Evolutionary conservation across 2,329 filamentous ascomycete genomes (phyloP).

Genomic region (Epichloe bromicola): DNA sequence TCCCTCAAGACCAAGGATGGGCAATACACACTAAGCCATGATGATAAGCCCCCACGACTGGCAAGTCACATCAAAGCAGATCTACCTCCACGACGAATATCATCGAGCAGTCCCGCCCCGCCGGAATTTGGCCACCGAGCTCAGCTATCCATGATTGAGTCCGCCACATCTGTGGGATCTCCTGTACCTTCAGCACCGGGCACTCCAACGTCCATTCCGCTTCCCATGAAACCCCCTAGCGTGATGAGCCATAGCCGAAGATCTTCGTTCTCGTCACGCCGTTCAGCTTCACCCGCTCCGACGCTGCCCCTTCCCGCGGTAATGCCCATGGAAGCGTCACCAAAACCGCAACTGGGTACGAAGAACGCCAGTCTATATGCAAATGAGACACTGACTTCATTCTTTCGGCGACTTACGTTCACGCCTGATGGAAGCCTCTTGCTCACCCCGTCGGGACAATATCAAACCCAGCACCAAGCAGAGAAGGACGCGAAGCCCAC

Average conservation of each 20-base stretch:
- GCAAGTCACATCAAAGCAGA: constrained; percentile 73
- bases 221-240: constrained; percentile 91
- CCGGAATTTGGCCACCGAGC: constrained; percentile 62
- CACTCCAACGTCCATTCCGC: constrained; percentile 74
- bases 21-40: constrained; percentile 64
- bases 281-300: constrained; percentile 85
- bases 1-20: constrained; percentile 93
- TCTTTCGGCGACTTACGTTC: constrained; percentile 88
- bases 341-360: constrained; percentile 59
- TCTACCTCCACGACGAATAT: constrained; percentile 78
- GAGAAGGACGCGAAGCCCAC: constrained; percentile 57
- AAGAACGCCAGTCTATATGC: constrained; percentile 87
- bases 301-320: constrained; percentile 90
- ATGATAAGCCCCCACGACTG: constrained; percentile 65
- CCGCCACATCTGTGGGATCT: constrained; percentile 52
- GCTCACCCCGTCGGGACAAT: constrained; percentile 90
- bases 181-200: constrained; percentile 84
- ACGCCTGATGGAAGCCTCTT: constrained; percentile 89
- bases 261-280: constrained; percentile 82
- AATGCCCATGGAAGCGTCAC: constrained; percentile 84
- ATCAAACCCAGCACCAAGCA: constrained; percentile 61
- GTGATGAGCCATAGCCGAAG: constrained; percentile 81
- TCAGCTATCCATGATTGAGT: constrained; percentile 44
- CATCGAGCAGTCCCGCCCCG: constrained; percentile 83
- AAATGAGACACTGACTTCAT: constrained; percentile 93